Evolutionary conservation across 2,329 filamentous ascomycete genomes (phyloP), one percentile per base, ranked within the genome.

Genomic region (Fusarium euwallaceae): DNA sequence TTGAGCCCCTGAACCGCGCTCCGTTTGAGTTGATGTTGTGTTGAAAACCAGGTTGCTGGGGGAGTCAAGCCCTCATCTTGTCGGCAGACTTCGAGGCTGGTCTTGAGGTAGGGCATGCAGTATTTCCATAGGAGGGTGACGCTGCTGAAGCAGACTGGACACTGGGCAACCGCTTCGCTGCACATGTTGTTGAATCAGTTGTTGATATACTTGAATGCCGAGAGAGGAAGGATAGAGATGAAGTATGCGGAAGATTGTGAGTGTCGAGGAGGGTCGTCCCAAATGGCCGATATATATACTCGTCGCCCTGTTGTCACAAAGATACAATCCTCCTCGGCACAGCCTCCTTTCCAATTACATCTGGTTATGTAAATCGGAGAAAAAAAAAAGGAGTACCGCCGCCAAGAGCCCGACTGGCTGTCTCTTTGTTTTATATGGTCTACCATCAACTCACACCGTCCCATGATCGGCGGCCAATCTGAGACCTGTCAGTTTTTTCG

Each of bases 61-160:
- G 67, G 61, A 6, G 61, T 45, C 9, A 58, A 11, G 9, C 51
- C 27, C 4, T 36, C 61, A 27, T 43, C 59, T 1, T 41, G 27
- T 1, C 27, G 36, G 22, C 34, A 22, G 29, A 34, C 39, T 27
- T 61, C 39, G 17, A 48, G 48, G 7, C 59, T 61, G 16, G 48
- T 22, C 22, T 70, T 66, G n/a, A 51, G 37, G 27, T 58, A 66
- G n/a, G 69, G 45, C 20, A 41, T 14, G 34, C 67, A 71, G 45
- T 71, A 58, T 22, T 61, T 71, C 56, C 48, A 71, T 12, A 61
- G 1, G 8, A 71, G 39, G 11, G 45, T 70, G 20, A 61, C 27
- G 9, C 45, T 69, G 5, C 16, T 45, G 55, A 56, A 70, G 41
- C 61, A 71, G 4, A 58, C 55, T 3, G 56, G 55, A 20, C 66